Evolutionary conservation across 345 rosid genomes (phyloP).

Genomic region (Sonneratia alba): DNA sequence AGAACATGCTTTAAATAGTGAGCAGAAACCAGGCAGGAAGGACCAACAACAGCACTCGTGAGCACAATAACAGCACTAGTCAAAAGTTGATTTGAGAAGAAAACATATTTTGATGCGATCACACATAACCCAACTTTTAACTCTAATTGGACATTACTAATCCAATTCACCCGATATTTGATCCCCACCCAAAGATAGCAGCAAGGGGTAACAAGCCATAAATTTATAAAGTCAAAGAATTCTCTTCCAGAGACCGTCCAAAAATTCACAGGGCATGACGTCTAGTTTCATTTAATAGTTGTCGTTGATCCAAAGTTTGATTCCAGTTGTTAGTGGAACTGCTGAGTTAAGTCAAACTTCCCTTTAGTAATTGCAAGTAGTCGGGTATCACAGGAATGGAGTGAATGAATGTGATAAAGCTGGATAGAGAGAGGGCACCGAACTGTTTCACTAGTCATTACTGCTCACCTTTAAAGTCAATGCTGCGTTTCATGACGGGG

Average conservation of each 20-base stretch:
- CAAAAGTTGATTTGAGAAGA: no score
- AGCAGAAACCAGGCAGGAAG: background rate
- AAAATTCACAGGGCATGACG: no score
- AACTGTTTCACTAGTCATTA: background rate
- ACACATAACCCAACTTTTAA: no score
- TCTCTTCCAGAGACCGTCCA: no score
- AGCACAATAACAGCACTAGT: no score
- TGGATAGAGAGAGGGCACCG: background rate
- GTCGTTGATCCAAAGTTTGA: background rate
- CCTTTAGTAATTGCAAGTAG: background rate
- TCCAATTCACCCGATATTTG: no score
- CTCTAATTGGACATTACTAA: no score
- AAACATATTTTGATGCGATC: no score
- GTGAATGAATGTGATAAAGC: background rate
- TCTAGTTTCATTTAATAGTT: no score
- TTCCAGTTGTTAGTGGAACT: background rate
- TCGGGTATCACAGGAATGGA: background rate
- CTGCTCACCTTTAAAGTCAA: conserved; percentile 58
- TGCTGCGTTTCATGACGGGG: conserved; percentile 64
- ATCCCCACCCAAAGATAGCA: no score
- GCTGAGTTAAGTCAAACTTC: background rate
- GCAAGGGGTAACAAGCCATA: no score
- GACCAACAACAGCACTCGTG: background rate
- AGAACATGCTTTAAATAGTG: conserved; percentile 2
- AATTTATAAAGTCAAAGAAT: no score